phyloP scores from a whole-genome alignment of 345 rosid genomes.

The Arabidopsis arenosa region DNA sequence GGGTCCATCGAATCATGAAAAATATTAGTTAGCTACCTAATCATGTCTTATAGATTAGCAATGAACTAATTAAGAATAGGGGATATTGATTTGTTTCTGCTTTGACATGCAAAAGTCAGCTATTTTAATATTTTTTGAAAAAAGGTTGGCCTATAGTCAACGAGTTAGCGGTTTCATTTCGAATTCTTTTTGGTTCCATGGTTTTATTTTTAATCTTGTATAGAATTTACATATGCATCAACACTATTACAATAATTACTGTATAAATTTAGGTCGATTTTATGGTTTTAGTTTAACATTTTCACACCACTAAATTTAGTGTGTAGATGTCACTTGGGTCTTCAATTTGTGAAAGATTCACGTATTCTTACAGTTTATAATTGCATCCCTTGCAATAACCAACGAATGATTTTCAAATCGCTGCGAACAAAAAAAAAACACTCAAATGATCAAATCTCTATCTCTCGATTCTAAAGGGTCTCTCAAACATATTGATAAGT shows the following conservation, averaged over 20 bases:
- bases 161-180: constrained; percentile 5
- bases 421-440: too few species aligned
- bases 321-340: not conserved
- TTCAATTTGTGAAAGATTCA: not conserved
- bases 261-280: not conserved
- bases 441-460: too few species aligned
- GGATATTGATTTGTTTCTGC: constrained; percentile 28
- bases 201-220: not conserved
- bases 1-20: constrained; percentile 30
- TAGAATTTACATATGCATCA: not conserved
- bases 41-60: constrained; percentile 28
- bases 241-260: not conserved
- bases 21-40: constrained; percentile 37
- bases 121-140: not conserved
- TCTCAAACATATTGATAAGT: not conserved
- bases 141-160: constrained; percentile 33
- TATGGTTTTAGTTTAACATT: not conserved
- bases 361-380: not conserved
- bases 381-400: too few species aligned
- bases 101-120: constrained; percentile 42
- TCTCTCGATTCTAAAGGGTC: too few species aligned
- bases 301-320: not conserved
- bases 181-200: not conserved
- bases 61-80: constrained; percentile 36
- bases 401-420: too few species aligned